A percentile compares a stretch with the other conserved stretches of the same genome.
These are phyloP conservation scores for Roridomyces roridus DNA, from an alignment of 768 basidiomycete species.

Conservation along the genomic window DNA sequence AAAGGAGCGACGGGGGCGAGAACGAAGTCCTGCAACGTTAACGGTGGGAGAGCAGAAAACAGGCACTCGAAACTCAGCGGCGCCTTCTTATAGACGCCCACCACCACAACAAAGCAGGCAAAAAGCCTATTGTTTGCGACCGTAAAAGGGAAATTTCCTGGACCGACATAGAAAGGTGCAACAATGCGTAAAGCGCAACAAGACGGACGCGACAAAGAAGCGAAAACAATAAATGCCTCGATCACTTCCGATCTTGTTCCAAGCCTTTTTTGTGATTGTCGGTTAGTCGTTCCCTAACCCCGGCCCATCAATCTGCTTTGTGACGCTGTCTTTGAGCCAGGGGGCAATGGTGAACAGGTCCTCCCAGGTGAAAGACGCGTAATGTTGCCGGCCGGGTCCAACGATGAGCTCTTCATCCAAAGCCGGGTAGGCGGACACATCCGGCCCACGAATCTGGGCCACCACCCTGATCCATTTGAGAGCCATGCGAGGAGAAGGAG, in stretches of 20 bases:
- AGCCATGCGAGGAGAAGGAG: conserved; percentile 8
- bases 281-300: conserved; percentile 62
- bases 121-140: conserved; percentile 17
- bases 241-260: conserved; percentile 12
- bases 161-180: conserved; percentile 12
- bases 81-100: conserved; percentile 5
- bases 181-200: conserved; percentile 9
- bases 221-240: conserved; percentile 22
- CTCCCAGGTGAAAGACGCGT: conserved; percentile 71
- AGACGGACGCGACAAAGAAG: conserved; percentile 4
- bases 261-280: conserved; percentile 5
- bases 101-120: conserved; percentile 17
- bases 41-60: conserved; percentile 25
- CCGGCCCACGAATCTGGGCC: conserved; percentile 59
- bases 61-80: conserved; percentile 16
- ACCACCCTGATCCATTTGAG: conserved; percentile 53
- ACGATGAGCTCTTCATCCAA: conserved; percentile 54
- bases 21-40: conserved; percentile 56
- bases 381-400: conserved; percentile 59
- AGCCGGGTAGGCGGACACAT: conserved; percentile 38
- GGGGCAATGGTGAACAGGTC: conserved; percentile 79
- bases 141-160: conserved; percentile 18
- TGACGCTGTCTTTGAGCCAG: conserved; percentile 75
- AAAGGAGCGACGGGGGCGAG: conserved; percentile 26
- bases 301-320: conserved; percentile 69